phyloP scores from a whole-genome alignment of 495 filamentous ascomycete species.

The Gamarada debralockiae region DNA sequence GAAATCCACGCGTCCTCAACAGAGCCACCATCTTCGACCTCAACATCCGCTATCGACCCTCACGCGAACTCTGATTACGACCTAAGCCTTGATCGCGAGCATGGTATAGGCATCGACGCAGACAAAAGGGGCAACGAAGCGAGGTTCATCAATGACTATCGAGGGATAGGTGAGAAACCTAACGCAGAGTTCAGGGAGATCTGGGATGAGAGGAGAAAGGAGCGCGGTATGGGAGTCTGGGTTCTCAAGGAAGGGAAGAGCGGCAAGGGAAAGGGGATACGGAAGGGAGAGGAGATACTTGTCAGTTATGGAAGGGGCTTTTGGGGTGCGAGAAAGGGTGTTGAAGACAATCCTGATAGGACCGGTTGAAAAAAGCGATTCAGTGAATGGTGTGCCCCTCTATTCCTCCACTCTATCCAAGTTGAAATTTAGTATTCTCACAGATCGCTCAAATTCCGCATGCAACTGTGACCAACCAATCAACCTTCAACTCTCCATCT shows the following conservation, averaged over 20 bases:
- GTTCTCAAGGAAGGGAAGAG: conserved; percentile 52
- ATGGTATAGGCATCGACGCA: conserved; percentile 61
- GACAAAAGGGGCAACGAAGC: conserved; percentile 60
- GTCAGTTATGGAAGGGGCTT: conserved; percentile 69
- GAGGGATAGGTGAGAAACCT: conserved; percentile 46
- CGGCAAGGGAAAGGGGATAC: conserved; percentile 39
- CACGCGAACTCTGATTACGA: conserved; percentile 61
- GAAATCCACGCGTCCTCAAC: conserved; percentile 19
- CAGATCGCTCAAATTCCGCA: neutral
- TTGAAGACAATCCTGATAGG: neutral
- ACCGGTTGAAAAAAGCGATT: neutral
- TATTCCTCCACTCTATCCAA: neutral
- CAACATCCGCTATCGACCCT: conserved; percentile 23
- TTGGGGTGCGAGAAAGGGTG: conserved; percentile 42
- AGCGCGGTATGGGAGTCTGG: conserved; percentile 57
- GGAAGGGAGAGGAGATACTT: conserved; percentile 57
- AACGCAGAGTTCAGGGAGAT: conserved; percentile 52
- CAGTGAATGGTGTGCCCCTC: neutral
- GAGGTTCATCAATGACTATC: conserved; percentile 71
- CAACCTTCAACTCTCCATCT: neutral
- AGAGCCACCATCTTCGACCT: conserved; percentile 3
- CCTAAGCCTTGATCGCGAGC: conserved; percentile 55
- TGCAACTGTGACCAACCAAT: neutral
- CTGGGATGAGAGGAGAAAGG: conserved; percentile 41
- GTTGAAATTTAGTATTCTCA: neutral